Base-by-base conservation (phyloP, 495 filamentous ascomycete species). In the Xylona heveae region DNA sequence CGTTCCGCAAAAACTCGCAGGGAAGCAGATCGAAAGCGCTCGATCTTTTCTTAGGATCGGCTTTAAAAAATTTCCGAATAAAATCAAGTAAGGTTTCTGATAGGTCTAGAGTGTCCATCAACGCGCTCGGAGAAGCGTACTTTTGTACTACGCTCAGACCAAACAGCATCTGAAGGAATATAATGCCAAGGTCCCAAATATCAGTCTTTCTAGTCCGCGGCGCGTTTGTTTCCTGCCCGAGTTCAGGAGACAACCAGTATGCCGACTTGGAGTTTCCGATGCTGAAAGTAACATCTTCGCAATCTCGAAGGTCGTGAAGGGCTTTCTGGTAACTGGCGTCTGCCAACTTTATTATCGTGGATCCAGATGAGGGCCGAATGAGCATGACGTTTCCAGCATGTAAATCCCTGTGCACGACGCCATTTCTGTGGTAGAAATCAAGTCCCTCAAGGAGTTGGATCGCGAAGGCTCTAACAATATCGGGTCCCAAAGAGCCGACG, bases 151-250 rank as follows among this genome's bases (percentile, higher is more conserved):
- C 66, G 41, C 78, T 64, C 33, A 78, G 53, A 17, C 88, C 88
- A 44, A 93, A 88, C n/a, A 80, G 59, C 82, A 95, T 92, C 48
- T 95, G 84, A 18, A 92, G 51, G 41, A 92, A 70, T 13, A 91
- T 62, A 24, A 93, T 66, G 3, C 88, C 88, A 40, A 95, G 66
- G 40, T 91, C 74, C 88, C 88, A 97, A 9, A 97, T 66, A 50
- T 95, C 90, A 0, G 81, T 78, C 48, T 90, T 92, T 42, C 74
- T 71, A 6, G 71, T 77, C 17, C 61, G 62, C 26, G 66, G 57
- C 0, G 63, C 54, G 14, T 65, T 61, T 28, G 59, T 57, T 16
- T 58, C 58, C 26, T 69, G 64, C 1, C 74, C 64, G 23, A 78
- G 52, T 49, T 95, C 85, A 10, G 83, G 77, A 4, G 85, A 71